phyloP scores from a whole-genome alignment of 2,329 filamentous ascomycete genomes.

The Fusarium burgessii region DNA sequence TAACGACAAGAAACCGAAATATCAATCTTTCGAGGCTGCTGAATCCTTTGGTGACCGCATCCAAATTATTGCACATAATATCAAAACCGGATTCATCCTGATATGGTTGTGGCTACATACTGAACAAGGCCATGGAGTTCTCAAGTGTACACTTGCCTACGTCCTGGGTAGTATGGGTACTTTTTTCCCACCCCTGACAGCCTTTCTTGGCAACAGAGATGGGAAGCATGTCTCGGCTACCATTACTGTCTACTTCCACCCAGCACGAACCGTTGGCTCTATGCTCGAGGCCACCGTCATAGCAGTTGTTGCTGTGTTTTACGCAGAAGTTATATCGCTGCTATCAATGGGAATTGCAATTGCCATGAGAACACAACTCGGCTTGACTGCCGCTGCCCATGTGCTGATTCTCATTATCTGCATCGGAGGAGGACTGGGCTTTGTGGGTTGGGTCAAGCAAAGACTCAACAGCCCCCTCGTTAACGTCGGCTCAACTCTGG shows the following conservation, averaged over 20 bases:
- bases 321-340: constrained; percentile 75
- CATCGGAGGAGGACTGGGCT: constrained; percentile 85
- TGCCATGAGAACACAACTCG: constrained; percentile 76
- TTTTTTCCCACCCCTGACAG: constrained; percentile 79
- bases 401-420: constrained; percentile 84
- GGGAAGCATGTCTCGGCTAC: constrained; percentile 96
- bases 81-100: constrained; percentile 58
- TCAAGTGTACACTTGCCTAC: constrained; percentile 94
- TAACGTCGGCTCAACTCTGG: constrained; percentile 85
- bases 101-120: constrained; percentile 71
- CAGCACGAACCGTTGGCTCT: constrained; percentile 84
- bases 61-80: constrained; percentile 52
- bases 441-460: constrained; percentile 90
- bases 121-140: constrained; percentile 79
- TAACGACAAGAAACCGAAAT: constrained; percentile 27
- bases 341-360: constrained; percentile 91
- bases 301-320: constrained; percentile 81
- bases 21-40: constrained; percentile 37
- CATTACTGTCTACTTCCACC: constrained; percentile 94
- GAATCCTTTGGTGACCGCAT: constrained; percentile 53
- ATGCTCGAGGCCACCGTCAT: constrained; percentile 89
- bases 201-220: constrained; percentile 83
- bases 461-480: constrained; percentile 81
- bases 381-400: constrained; percentile 79
- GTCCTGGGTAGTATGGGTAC: constrained; percentile 87